A percentile compares a stretch with the other conserved stretches of the same genome.
These are phyloP conservation scores for Spizellomyces sp. DNA, from an alignment of 192 early-diverging fungal genomes.

Conservation along the genomic window DNA sequence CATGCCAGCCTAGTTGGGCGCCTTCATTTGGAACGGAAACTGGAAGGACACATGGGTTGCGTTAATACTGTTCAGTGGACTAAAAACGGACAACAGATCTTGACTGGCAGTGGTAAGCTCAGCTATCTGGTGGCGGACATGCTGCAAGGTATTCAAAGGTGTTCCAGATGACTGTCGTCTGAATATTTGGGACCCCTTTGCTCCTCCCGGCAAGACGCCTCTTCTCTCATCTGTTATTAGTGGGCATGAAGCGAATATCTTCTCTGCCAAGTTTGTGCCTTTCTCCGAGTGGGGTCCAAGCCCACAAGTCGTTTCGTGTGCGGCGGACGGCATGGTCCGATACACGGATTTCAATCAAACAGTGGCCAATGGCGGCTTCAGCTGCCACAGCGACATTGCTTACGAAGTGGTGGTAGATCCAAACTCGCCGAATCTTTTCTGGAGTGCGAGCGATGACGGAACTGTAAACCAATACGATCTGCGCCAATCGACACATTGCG, in stretches of 20 bases:
- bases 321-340: conserved; percentile 61
- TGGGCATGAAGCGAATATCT: conserved; percentile 73
- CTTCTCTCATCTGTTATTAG: conserved; percentile 52
- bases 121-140: too few relatives aligned
- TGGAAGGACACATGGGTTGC: conserved; percentile 56
- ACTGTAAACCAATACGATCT: conserved; percentile 5
- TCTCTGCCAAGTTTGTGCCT: conserved; percentile 72
- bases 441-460: conserved; percentile 47
- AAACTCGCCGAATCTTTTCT: conserved; percentile 46
- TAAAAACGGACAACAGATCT: conserved; percentile 39
- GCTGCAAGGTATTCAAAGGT: too few relatives aligned
- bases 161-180: conserved; percentile 47
- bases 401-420: conserved; percentile 57
- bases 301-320: conserved; percentile 60
- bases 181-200: conserved; percentile 51
- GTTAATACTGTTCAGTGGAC: conserved; percentile 59
- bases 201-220: conserved; percentile 34
- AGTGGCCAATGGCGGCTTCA: conserved; percentile 18
- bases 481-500: neutral
- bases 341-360: conserved; percentile 48
- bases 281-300: conserved; percentile 47
- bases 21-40: conserved; percentile 31
- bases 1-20: neutral
- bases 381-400: conserved; percentile 44
- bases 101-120: conserved; percentile 50